Percentiles rank a stretch among this genome's conserved stretches.
phyloP scores from a whole-genome alignment of 257 asterid genomes.

The Petunia axillaris region DNA sequence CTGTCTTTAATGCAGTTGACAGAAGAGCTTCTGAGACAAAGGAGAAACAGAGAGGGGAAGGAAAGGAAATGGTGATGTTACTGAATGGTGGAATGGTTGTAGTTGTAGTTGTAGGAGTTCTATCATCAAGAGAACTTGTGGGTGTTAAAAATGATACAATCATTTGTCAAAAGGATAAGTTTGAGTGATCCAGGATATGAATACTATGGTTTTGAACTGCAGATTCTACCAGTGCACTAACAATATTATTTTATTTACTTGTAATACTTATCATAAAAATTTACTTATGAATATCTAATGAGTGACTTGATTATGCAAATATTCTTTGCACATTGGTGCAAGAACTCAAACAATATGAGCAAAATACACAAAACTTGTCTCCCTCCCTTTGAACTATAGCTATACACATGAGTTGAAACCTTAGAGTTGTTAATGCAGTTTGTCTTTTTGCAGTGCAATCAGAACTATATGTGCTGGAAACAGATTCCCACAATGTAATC shows the following conservation, averaged over 20 bases:
- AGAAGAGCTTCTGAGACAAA: slow-evolving; percentile 25
- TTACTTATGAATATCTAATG: not conserved
- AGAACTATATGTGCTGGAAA: slow-evolving; percentile 32
- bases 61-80: slow-evolving; percentile 32
- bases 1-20: slow-evolving; percentile 32
- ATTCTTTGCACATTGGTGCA: not conserved
- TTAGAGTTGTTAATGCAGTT: not conserved
- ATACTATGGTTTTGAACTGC: not conserved
- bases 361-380: not conserved
- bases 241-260: not conserved
- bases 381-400: not conserved
- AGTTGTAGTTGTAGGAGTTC: slow-evolving; percentile 44
- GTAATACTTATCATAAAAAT: not conserved
- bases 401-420: not conserved
- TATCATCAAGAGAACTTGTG: slow-evolving; percentile 39
- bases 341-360: not conserved
- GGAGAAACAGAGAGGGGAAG: slow-evolving; percentile 26
- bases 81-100: slow-evolving; percentile 23
- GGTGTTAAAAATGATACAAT: slow-evolving; percentile 25
- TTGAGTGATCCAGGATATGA: slow-evolving; percentile 31
- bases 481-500: slow-evolving; percentile 28
- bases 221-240: not conserved
- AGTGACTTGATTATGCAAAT: not conserved
- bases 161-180: slow-evolving; percentile 39
- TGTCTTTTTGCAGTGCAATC: slow-evolving; percentile 27